Evolutionary conservation across 2,329 filamentous ascomycete genomes (phyloP).

Genomic region (Apiospora saccharicola): DNA sequence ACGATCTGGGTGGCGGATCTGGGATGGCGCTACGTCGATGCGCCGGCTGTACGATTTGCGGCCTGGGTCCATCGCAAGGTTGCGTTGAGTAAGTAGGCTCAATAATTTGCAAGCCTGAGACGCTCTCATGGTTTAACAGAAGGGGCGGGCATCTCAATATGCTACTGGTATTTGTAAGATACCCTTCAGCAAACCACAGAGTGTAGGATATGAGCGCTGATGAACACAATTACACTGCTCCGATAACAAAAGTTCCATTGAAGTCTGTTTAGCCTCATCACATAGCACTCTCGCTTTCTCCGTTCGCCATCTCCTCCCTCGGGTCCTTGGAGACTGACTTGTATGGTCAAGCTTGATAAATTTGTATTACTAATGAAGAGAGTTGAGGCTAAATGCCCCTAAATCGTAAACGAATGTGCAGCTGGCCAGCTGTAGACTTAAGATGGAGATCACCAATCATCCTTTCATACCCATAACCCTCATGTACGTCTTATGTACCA

Average conservation of each 20-base stretch:
- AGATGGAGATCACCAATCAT: not conserved
- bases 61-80: conserved; percentile 31
- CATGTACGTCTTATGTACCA: not conserved
- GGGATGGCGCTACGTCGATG: conserved; percentile 36
- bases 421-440: conserved; percentile 19
- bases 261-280: not conserved
- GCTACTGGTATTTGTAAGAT: not conserved
- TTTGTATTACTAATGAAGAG: not conserved
- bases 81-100: not conserved
- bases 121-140: not conserved
- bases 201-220: not conserved
- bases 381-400: not conserved
- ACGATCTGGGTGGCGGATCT: conserved; percentile 36
- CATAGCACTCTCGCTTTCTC: not conserved
- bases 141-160: not conserved
- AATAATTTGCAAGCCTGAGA: not conserved
- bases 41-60: conserved; percentile 32
- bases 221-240: not conserved
- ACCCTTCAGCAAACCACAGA: not conserved
- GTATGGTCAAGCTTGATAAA: not conserved
- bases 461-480: not conserved
- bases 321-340: not conserved
- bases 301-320: too few species aligned
- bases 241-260: not conserved
- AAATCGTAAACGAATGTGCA: conserved; percentile 13